Percentiles rank a stretch among this genome's conserved stretches.
These are phyloP conservation scores for Lunasporangiospora selenospora DNA, from an alignment of 192 early-diverging fungal genomes.

Conservation along the genomic window DNA sequence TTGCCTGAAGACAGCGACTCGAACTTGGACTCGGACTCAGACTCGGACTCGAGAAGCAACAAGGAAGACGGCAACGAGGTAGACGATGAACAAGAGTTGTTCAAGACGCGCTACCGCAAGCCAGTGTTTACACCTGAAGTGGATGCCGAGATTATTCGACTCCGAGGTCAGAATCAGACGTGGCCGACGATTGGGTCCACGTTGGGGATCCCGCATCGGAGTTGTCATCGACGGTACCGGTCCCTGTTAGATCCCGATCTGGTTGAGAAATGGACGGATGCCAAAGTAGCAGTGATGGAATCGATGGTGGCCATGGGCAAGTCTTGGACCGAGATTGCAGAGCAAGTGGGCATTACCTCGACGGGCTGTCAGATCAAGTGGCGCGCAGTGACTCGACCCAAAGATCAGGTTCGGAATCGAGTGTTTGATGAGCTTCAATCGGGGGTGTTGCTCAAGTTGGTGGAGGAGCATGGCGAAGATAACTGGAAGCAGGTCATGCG, in stretches of 20 bases:
- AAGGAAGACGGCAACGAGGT: background rate
- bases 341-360: background rate
- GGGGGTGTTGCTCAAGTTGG: conserved; percentile 22
- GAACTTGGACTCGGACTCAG: no score
- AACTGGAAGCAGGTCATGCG: conserved; percentile 34
- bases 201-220: conserved; percentile 13
- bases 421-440: conserved; percentile 36
- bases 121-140: conserved; percentile 29
- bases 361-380: conserved; percentile 30
- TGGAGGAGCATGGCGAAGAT: conserved; percentile 25
- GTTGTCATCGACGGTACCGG: conserved; percentile 34
- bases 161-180: conserved; percentile 3
- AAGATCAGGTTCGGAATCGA: conserved; percentile 13
- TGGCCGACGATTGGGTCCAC: conserved; percentile 27
- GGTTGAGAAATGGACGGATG: conserved; percentile 10
- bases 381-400: conserved; percentile 9
- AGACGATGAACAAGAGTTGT: background rate
- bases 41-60: background rate
- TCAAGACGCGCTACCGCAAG: background rate
- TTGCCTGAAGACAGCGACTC: no score
- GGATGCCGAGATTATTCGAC: conserved; percentile 12
- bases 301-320: conserved; percentile 19
- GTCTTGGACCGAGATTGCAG: conserved; percentile 22
- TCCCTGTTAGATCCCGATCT: conserved; percentile 7
- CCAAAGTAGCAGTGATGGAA: conserved; percentile 1